Conservation (phyloP, 2,329 filamentous ascomycete genomes). For the Dothiorella sarmentorum region DNA sequence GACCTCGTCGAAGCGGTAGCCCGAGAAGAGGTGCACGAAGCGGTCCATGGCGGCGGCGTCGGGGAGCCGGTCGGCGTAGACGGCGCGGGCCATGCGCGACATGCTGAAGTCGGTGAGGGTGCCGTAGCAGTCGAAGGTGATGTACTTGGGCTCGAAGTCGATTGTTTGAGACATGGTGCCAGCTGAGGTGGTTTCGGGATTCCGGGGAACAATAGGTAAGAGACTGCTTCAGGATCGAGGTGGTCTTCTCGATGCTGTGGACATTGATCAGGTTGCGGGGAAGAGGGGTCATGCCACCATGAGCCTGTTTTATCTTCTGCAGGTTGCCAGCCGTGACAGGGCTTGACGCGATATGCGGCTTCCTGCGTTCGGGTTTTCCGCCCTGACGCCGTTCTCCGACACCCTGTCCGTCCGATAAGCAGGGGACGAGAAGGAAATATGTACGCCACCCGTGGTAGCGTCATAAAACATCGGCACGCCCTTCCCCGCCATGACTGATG, state of each 20-base stretch:
- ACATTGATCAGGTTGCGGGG: too few relatives aligned
- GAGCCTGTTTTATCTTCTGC: not conserved
- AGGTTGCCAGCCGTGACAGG: too few relatives aligned
- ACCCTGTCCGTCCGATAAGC: not conserved
- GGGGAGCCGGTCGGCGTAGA: constrained; percentile 1
- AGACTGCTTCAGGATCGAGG: too few relatives aligned
- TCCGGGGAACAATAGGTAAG: too few relatives aligned
- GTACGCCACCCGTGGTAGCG: too few relatives aligned
- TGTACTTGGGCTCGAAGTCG: constrained; percentile 17
- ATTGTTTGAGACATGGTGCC: constrained; percentile 1
- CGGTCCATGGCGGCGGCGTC: constrained; percentile 1
- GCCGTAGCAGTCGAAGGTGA: constrained; percentile 19
- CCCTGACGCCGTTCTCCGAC: not conserved
- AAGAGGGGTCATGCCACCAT: too few relatives aligned
- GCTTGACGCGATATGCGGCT: not conserved
- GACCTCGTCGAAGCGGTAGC: constrained; percentile 17
- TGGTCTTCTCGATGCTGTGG: too few relatives aligned
- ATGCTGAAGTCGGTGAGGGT: constrained; percentile 18
- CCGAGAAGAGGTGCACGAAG: constrained; percentile 14
- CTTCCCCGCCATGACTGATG: too few relatives aligned
- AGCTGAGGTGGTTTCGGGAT: not conserved
- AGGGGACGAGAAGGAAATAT: too few relatives aligned
- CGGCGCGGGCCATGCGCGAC: constrained; percentile 15
- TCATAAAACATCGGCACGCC: too few relatives aligned
- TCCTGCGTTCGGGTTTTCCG: not conserved